These are phyloP conservation scores for Potentilla sterilis DNA, from an alignment of 306 rosid genomes.

Conservation along the genomic window DNA sequence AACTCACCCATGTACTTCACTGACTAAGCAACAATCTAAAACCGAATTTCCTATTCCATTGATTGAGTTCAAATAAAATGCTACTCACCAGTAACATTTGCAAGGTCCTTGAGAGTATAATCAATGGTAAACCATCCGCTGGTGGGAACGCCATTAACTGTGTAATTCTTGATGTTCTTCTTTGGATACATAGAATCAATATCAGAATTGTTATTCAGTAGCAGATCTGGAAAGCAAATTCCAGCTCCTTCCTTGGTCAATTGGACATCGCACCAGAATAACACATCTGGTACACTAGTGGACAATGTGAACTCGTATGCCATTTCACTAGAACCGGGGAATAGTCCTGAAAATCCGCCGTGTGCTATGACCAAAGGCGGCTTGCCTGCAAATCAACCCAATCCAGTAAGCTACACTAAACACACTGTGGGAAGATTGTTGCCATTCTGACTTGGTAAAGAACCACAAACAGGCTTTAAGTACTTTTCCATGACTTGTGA, in stretches of 20 bases:
- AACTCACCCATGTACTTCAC: background rate
- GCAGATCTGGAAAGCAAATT: conserved; percentile 59
- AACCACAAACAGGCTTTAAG: too few species aligned
- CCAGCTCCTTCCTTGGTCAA: conserved; percentile 75
- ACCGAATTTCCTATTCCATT: background rate
- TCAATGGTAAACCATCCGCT: conserved; percentile 59
- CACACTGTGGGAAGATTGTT: background rate
- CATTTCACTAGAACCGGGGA: conserved; percentile 55
- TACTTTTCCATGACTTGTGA: too few species aligned
- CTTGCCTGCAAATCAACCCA: conserved; percentile 43
- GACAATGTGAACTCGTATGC: conserved; percentile 40
- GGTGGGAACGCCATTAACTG: conserved; percentile 40
- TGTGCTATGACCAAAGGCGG: conserved; percentile 68
- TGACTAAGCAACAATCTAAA: background rate
- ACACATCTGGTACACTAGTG: conserved; percentile 28
- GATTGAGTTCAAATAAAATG: background rate
- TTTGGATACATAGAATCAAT: background rate
- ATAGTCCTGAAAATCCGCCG: conserved; percentile 87
- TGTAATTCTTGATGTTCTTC: conserved; percentile 21
- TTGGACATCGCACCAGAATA: conserved; percentile 83
- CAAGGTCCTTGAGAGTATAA: conserved; percentile 44
- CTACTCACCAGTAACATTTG: conserved; percentile 47
- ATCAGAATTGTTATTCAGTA: conserved; percentile 47
- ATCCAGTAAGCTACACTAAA: background rate
- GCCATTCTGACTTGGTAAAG: too few species aligned